These are phyloP conservation scores for Centrapalus pauciflorus DNA, from an alignment of 129 eudicot genomes.

Conservation along the genomic window DNA sequence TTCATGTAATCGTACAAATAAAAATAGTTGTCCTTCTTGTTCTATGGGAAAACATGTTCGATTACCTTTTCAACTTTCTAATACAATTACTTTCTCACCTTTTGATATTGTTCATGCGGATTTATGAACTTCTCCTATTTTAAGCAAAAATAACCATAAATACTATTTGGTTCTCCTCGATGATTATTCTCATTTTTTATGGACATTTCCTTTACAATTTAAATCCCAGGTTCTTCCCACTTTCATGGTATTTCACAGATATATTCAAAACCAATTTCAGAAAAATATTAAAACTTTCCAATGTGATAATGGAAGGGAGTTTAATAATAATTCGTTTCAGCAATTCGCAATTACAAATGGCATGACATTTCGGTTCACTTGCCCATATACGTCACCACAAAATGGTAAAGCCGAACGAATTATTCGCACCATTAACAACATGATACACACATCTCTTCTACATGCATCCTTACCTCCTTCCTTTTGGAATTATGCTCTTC, in stretches of 20 bases:
- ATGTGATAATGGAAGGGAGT: slow-evolving; percentile 1
- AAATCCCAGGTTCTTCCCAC: not conserved
- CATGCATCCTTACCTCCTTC: not conserved
- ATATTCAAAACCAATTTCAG: not conserved
- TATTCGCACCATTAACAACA: slow-evolving; percentile 2
- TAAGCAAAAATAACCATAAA: not conserved
- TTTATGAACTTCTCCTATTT: slow-evolving; percentile 9
- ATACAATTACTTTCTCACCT: not conserved
- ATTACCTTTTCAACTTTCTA: not conserved
- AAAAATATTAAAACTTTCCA: not conserved
- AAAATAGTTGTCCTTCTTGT: not conserved
- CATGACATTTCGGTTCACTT: not conserved
- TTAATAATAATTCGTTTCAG: not conserved
- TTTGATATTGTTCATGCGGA: not conserved
- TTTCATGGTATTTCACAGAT: not conserved
- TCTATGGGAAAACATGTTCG: not conserved
- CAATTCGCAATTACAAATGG: not conserved
- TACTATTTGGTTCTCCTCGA: slow-evolving; percentile 6
- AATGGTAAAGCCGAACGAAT: slow-evolving; percentile 13
- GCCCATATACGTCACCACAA: slow-evolving; percentile 16
- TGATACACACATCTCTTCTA: not conserved
- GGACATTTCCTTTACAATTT: not conserved
- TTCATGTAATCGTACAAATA: not conserved
- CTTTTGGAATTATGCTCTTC: not conserved
- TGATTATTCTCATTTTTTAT: not conserved